Base-by-base conservation (phyloP, 2,329 filamentous ascomycete genomes). In the Trichoderma citrinoviride region DNA sequence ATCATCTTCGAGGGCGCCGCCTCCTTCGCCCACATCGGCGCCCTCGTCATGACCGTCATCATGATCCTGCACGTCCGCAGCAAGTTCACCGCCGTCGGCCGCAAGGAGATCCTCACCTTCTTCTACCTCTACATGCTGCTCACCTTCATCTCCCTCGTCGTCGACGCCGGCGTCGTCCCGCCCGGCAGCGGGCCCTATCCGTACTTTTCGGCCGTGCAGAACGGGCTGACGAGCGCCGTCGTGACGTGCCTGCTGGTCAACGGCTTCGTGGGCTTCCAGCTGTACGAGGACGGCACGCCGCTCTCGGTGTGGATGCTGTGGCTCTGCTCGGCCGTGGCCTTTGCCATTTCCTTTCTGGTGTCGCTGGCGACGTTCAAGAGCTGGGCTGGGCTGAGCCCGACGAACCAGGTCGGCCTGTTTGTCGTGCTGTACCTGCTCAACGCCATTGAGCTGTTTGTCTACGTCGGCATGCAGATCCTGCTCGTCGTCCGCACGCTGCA, bases 51-150 rank as follows among this genome's bases (percentile, higher is more conserved):
- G 94, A 96, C 93, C 4, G 90, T 94, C 8, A 90, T 97, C 73
- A 99, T 99, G 95, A 93, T 99, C 67, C 83, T 99, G 69, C 95
- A 99, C 77, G 91, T 99, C 68, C 87, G 95, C 72, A 94, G 92
- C 72, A 99, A 99, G 80, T 99, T 99, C 78, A 99, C 95, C 23
- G 95, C 95, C 73, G 95, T 99, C 71, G 94, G 87, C 66, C 86
- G 86, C 65, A 87, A 86, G 75, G 86, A 89, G 77, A 87, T 89
- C 68, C 90, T 92, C 57, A 91, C 90, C 55, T 98, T 99, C 83
- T 99, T 99, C 83, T 98, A 98, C 81, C 84, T 96, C 69, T 99
- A 96, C 82, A 90, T 97, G 84, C 82, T 94, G 43, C 85, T 98
- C 58, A 96, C 93, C 27, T 90, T 95, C 77, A 84, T 90, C 73